Base-by-base conservation (phyloP, 495 filamentous ascomycete species). In the Aspergillus egyptiacus region DNA sequence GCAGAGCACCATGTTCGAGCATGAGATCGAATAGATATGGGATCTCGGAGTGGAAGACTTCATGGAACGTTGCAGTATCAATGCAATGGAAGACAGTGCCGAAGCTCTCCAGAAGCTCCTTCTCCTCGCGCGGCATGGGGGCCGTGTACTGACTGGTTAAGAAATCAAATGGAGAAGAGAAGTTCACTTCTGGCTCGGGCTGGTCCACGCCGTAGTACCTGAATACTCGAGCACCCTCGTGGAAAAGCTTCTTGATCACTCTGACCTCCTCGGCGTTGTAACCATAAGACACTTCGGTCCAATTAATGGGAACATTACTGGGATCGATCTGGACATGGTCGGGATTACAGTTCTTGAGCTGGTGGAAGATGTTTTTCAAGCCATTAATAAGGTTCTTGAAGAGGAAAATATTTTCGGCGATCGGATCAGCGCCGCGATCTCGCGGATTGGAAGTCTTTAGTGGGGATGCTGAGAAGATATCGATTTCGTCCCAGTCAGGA, bases 381-480 rank as follows among this genome's bases (percentile, higher is more conserved):
- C 94, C 94, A 58, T 94, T 94, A 72, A 99, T 86, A n/a, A 99
- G 71, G 55, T 96, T 99, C 68, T 89, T 94, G 72, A 99, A 97
- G 1, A 99, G 69, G 59, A 97, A 99, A 56, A 97, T 93, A 67
- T 97, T 99, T 62, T 99, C 94, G 19, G 85, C 83, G n/a, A 97
- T 88, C 0, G 94, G 91, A 64, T 96, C 91, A 11, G 86, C 83
- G 31, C 82, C 87, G 22, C 93, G 81, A 56, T 99, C 94, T 15
- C 93, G 82, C 8, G 93, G 90, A 58, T 88, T 96, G 2, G 89
- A 88, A 0, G 87, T 91, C 68, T 94, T 96, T 67, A 99, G 97
- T 1, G 94, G 94, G 56, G 89, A 93, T 6, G 94, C 94, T 33
- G 78, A 85, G 64, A 96, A 97, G 46, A 99, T 97, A 65, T 99